phyloP scores from a whole-genome alignment of 2,329 filamentous ascomycete genomes.

The Hymenoscyphus scutula region DNA sequence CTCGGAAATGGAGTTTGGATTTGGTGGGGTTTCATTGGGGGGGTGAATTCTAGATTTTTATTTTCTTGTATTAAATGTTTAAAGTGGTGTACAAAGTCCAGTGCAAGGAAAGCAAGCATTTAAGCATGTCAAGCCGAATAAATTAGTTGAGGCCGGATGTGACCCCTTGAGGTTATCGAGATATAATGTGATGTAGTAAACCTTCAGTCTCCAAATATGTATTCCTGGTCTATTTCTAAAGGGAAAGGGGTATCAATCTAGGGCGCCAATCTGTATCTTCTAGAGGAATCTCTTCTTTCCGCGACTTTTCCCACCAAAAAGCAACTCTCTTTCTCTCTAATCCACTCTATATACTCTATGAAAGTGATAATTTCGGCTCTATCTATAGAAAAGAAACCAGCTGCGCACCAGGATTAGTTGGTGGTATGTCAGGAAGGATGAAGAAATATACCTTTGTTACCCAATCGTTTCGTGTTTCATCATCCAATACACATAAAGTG shows the following conservation, averaged over 20 bases:
- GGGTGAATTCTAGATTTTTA: too few relatives aligned
- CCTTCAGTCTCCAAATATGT: too few relatives aligned
- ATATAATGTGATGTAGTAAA: too few relatives aligned
- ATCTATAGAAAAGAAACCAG: constrained; percentile 1
- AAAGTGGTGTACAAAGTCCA: too few relatives aligned
- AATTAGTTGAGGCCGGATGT: too few relatives aligned
- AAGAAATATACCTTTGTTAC: background rate
- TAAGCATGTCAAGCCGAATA: too few relatives aligned
- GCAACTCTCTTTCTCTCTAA: background rate
- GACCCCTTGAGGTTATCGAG: too few relatives aligned
- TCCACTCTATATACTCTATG: background rate
- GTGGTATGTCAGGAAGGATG: background rate
- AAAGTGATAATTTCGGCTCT: background rate
- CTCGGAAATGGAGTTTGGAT: too few relatives aligned
- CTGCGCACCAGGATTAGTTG: background rate
- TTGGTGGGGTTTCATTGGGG: too few relatives aligned
- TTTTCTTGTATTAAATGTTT: too few relatives aligned
- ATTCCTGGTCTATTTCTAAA: background rate
- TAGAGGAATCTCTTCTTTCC: background rate
- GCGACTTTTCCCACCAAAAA: background rate
- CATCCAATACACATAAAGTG: background rate
- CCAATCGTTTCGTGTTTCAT: background rate
- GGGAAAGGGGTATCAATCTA: background rate
- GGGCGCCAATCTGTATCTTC: background rate
- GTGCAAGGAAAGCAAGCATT: too few relatives aligned